Evolutionary conservation across 2,329 filamentous ascomycete species (phyloP), one percentile per base, ranked within the genome.

Genomic region (Clarireedia paspali): DNA sequence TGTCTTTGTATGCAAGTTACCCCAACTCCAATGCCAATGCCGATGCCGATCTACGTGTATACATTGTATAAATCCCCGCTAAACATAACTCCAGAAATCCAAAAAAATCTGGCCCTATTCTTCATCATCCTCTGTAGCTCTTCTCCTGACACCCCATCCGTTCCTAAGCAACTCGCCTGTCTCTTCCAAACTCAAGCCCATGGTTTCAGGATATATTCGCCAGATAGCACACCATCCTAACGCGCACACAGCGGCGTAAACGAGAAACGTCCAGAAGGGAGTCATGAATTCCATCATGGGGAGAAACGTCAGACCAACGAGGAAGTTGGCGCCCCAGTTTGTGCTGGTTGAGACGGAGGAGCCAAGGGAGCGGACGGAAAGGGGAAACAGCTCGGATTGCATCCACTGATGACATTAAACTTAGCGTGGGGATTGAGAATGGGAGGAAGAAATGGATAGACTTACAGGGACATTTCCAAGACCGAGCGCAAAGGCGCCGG

Each of bases 311-410:
- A 95, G 73, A 0, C 91, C 91, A 1, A 96, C 79, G 17, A 94
- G 70, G 58, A 95, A 94, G 69, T 97, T 97, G 24, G 87, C 84
- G 4, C 79, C 81, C 92, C 92, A 97, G 67, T 88, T 96, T 6
- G 89, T 95, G 5, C 85, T 86, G 6, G 91, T 92, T 1, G 87
- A 81, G 5, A 89, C 70, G 0, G 84, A 84, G 57, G 85, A 88
- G 27, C 88, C 89, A 1, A 89, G 71, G 4, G 85, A 84, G 49
- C 88, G 83, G 47, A 91, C 87, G 30, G 79, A 78, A 48, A 91
- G 76, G 0, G 91, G 88, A 67, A 96, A 96, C 34, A 96, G 80
- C 73, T 97, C 92, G 63, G 86, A 89, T 73, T 96, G 91, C 78
- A 96, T 92, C 92, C 92, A 97, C 0, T 34, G 30, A 10, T 9